A percentile compares a stretch with the other conserved stretches of the same genome.
These are phyloP conservation scores for Aegilops bicornis DNA, from an alignment of 176 grass and related monocot species.

Conservation along the genomic window DNA sequence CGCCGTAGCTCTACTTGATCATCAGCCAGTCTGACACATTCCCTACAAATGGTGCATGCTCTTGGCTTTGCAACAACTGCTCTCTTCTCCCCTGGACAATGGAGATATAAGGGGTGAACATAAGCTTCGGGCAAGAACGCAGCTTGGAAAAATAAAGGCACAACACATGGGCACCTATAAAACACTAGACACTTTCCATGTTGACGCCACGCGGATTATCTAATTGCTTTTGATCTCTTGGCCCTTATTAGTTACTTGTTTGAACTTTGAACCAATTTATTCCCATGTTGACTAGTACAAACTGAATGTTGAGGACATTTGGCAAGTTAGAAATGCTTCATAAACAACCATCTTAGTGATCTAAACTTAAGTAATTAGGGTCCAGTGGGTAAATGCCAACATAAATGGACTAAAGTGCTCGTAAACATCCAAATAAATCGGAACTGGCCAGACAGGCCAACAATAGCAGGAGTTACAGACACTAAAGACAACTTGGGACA, in stretches of 20 bases:
- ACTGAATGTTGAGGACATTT: neutral
- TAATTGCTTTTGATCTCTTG: neutral
- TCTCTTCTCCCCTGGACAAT: constrained; percentile 51
- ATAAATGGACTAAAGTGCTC: neutral
- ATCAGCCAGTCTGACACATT: constrained; percentile 49
- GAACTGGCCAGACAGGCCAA: neutral
- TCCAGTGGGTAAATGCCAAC: neutral
- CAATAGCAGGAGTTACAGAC: neutral
- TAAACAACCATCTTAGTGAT: neutral
- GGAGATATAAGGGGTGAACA: neutral
- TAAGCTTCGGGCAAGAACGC: neutral
- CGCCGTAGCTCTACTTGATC: constrained; percentile 57
- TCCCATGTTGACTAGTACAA: neutral
- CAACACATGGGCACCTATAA: neutral
- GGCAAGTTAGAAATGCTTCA: neutral
- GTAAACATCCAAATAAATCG: neutral
- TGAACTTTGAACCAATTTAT: constrained; percentile 7
- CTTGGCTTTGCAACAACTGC: constrained; percentile 63
- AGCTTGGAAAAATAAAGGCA: constrained; percentile 7
- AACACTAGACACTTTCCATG: neutral
- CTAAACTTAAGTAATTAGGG: neutral
- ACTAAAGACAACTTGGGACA: neutral
- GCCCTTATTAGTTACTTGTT: neutral
- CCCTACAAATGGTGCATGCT: constrained; percentile 81
- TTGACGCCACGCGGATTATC: neutral